Evolutionary conservation across 1,284 basidiomycete genomes (phyloP).

Genomic region (Golubevia pallescens): DNA sequence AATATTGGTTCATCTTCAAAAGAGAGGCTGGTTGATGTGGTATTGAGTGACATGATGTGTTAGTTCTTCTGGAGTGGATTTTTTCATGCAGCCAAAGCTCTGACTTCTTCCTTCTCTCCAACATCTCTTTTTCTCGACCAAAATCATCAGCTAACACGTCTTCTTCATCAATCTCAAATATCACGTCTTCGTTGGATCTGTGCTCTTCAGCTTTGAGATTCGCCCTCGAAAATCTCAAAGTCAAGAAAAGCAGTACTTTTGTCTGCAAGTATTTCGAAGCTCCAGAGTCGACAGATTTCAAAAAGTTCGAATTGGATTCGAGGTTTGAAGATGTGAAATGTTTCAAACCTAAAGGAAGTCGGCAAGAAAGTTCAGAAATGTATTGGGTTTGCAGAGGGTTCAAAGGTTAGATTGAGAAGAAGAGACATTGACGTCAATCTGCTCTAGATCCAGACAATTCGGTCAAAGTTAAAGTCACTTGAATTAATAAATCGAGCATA

Average conservation of each 20-base stretch:
- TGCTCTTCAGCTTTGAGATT: constrained; percentile 12
- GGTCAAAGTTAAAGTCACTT: no score
- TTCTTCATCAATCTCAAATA: constrained; percentile 8
- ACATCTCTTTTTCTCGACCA: background rate
- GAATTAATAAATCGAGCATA: no score
- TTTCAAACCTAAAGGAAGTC: constrained; percentile 47
- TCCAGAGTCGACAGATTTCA: constrained; percentile 28
- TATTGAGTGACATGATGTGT: constrained; percentile 59
- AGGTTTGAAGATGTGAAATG: constrained; percentile 36
- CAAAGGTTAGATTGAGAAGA: constrained; percentile 8
- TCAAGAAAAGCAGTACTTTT: constrained; percentile 6
- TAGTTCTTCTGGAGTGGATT: constrained; percentile 22
- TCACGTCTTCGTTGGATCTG: constrained; percentile 16
- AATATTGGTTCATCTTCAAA: background rate
- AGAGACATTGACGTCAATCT: no score
- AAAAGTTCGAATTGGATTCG: constrained; percentile 13
- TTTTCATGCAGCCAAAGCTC: constrained; percentile 11
- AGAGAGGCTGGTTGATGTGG: constrained; percentile 31
- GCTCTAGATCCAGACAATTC: no score
- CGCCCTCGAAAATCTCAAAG: background rate
- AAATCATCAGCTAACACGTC: constrained; percentile 14
- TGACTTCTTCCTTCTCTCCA: constrained; percentile 1
- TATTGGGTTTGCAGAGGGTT: constrained; percentile 49
- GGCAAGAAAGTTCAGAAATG: constrained; percentile 43
- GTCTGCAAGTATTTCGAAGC: constrained; percentile 48